Conservation (phyloP, 192 early-diverging fungal species). For the Globomyces pollinis-pini region DNA sequence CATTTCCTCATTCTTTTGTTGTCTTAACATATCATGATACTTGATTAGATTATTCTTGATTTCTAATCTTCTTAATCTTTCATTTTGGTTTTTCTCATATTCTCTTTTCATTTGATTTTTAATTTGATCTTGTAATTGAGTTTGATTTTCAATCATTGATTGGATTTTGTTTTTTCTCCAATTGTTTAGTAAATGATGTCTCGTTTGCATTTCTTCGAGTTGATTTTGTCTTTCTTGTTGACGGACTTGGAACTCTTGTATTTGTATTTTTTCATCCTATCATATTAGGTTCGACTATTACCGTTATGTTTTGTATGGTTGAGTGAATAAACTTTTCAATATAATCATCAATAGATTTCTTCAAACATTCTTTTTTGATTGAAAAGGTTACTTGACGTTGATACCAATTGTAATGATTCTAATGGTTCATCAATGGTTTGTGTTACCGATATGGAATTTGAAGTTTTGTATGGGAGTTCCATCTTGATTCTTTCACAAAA, state of each 20-base stretch:
- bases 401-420: neutral
- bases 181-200: neutral
- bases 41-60: neutral
- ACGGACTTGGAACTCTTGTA: constrained; percentile 39
- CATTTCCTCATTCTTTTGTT: neutral
- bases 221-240: constrained; percentile 33
- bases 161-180: constrained; percentile 5
- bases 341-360: neutral
- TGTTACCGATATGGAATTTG: neutral
- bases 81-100: neutral
- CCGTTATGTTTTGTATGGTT: neutral
- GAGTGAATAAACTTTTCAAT: neutral
- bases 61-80: neutral
- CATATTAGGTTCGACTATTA: neutral
- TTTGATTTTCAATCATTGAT: neutral
- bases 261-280: constrained; percentile 30
- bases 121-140: neutral
- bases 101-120: neutral
- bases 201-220: neutral
- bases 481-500: neutral
- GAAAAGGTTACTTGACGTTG: neutral
- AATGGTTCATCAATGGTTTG: too few relatives aligned
- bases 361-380: neutral
- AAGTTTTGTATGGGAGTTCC: neutral
- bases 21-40: neutral